Evolutionary conservation across 805 yeast genomes (phyloP).

Genomic region (Ogataea dorogensis): DNA sequence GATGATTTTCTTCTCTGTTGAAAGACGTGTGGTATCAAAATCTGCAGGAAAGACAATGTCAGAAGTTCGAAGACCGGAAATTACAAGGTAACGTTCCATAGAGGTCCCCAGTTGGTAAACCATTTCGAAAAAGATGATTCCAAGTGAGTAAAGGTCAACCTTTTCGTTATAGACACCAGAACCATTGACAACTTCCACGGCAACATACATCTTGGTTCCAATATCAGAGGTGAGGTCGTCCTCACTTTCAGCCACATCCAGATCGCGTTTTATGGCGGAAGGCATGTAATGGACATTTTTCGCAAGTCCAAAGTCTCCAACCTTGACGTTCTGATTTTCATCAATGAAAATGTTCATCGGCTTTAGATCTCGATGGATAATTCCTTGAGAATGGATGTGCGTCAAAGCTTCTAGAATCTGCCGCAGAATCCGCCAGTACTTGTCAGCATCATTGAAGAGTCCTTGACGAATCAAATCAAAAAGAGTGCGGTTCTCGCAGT

Average conservation of each 20-base stretch:
- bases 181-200: conserved; percentile 79
- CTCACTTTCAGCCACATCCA: conserved; percentile 30
- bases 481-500: conserved; percentile 92
- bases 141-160: conserved; percentile 93
- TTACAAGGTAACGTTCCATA: conserved; percentile 83
- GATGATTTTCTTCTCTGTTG: conserved; percentile 67
- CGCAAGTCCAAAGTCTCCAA: conserved; percentile 97
- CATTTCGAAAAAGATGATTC: conserved; percentile 96
- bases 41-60: conserved; percentile 68
- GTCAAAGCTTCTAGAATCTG: conserved; percentile 87
- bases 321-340: conserved; percentile 80
- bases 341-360: conserved; percentile 96
- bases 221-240: conserved; percentile 89
- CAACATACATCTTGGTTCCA: conserved; percentile 93
- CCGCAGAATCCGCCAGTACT: conserved; percentile 86
- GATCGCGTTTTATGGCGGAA: conserved; percentile 11
- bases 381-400: conserved; percentile 90
- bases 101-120: conserved; percentile 79
- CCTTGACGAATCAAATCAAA: conserved; percentile 80
- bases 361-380: conserved; percentile 91
- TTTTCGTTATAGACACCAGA: conserved; percentile 81
- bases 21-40: conserved; percentile 51
- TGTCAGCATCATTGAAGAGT: conserved; percentile 64
- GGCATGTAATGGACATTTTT: conserved; percentile 68
- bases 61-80: conserved; percentile 61